phyloP scores from a whole-genome alignment of 192 early-diverging fungal genomes.

The Tieghemiomyces parasiticus region DNA sequence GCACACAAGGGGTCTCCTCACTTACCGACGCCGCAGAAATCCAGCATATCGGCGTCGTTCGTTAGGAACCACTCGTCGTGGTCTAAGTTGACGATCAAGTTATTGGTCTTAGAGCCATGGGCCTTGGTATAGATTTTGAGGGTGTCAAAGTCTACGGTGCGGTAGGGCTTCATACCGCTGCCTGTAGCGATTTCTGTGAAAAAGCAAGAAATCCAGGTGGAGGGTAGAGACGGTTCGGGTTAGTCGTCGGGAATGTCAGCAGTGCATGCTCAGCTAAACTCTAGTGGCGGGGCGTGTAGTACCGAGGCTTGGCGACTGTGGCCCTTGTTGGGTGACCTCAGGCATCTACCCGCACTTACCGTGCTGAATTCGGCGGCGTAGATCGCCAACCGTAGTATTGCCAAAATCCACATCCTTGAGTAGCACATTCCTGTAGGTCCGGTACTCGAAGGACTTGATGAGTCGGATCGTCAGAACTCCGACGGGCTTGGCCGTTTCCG shows the following conservation, averaged over 20 bases:
- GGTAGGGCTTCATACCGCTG: slow-evolving; percentile 7
- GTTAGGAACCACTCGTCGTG: slow-evolving; percentile 4
- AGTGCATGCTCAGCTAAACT: not conserved
- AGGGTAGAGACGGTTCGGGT: not conserved
- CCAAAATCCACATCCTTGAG: slow-evolving; percentile 48
- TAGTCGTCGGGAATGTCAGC: not conserved
- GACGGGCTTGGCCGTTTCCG: too few relatives aligned
- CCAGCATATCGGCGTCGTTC: slow-evolving; percentile 9
- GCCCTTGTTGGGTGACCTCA: not conserved
- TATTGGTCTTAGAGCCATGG: slow-evolving; percentile 9
- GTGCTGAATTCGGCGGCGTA: slow-evolving; percentile 11
- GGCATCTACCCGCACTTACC: not conserved
- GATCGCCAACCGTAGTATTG: slow-evolving; percentile 41
- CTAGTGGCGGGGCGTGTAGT: too few relatives aligned
- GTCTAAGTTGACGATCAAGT: slow-evolving; percentile 7
- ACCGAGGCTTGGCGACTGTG: not conserved
- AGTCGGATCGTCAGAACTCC: slow-evolving; percentile 52
- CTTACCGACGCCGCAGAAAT: slow-evolving; percentile 1
- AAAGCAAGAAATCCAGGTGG: not conserved
- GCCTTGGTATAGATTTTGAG: slow-evolving; percentile 12
- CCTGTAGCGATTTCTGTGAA: not conserved
- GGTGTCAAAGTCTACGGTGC: slow-evolving; percentile 5
- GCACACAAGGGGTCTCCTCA: too few relatives aligned
- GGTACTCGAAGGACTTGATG: slow-evolving; percentile 86
- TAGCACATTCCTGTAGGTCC: slow-evolving; percentile 70